phyloP scores from a whole-genome alignment of 306 rosid species.

The Prunus kanzakura region DNA sequence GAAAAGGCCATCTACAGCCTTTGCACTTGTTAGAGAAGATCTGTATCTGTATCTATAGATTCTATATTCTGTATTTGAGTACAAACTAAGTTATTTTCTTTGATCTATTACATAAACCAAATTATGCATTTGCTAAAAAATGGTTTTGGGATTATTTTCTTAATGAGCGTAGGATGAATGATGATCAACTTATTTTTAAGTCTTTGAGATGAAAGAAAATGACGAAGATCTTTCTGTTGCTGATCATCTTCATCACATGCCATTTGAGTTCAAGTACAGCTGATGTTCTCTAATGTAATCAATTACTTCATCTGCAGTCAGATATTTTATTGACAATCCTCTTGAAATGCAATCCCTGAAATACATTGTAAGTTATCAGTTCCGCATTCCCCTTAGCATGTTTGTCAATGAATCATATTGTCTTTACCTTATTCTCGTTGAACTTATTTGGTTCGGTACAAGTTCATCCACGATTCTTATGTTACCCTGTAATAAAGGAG shows the following conservation, averaged over 20 bases:
- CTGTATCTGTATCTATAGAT: too few relatives aligned
- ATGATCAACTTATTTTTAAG: background rate
- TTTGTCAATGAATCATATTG: constrained; percentile 1
- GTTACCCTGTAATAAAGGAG: constrained; percentile 46
- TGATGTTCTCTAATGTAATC: constrained; percentile 53
- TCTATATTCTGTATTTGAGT: too few relatives aligned
- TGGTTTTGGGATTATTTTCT: background rate
- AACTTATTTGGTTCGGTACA: constrained; percentile 82
- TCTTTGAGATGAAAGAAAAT: background rate
- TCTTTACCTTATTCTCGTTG: constrained; percentile 73
- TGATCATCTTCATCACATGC: constrained; percentile 19
- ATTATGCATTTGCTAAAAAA: background rate
- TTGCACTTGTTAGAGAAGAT: too few relatives aligned
- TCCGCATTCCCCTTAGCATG: background rate
- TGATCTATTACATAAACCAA: background rate
- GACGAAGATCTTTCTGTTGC: background rate
- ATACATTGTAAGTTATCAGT: background rate
- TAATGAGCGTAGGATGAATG: background rate
- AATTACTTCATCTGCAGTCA: constrained; percentile 71
- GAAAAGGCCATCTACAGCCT: background rate
- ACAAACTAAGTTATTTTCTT: too few relatives aligned
- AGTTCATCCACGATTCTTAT: constrained; percentile 72
- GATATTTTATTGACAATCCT: constrained; percentile 78
- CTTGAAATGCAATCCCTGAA: constrained; percentile 88
- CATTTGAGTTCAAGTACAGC: constrained; percentile 43